phyloP scores from a whole-genome alignment of 2,329 filamentous ascomycete species.

The Talaromyces sp. region DNA sequence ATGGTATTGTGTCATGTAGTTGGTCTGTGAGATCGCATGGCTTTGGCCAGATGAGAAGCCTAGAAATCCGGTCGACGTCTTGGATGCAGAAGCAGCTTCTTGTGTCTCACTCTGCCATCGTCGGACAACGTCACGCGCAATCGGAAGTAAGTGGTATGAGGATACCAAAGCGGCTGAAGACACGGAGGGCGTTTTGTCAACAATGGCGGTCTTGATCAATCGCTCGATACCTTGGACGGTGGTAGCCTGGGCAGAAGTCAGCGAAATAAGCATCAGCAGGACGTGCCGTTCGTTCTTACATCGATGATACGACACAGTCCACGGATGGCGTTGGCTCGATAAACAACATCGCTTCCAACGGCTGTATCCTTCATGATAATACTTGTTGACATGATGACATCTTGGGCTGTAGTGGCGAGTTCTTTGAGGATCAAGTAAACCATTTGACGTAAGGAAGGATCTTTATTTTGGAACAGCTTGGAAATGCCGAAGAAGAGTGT shows the following conservation, averaged over 20 bases:
- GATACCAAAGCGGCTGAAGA: conserved; percentile 94
- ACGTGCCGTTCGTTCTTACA: conserved; percentile 51
- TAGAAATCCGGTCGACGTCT: conserved; percentile 85
- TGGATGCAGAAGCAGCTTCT: conserved; percentile 85
- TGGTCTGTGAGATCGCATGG: conserved; percentile 72
- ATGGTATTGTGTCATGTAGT: conserved; percentile 97
- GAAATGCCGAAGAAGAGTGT: conserved; percentile 98
- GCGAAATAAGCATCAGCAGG: conserved; percentile 20
- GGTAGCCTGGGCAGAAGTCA: conserved; percentile 63
- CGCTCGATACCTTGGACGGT: conserved; percentile 97
- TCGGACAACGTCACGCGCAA: conserved; percentile 89
- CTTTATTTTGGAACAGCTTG: conserved; percentile 99
- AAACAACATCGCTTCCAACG: conserved; percentile 88
- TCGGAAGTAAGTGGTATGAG: conserved; percentile 94
- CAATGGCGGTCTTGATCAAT: conserved; percentile 97
- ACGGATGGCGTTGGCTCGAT: conserved; percentile 91
- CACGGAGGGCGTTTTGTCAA: conserved; percentile 97
- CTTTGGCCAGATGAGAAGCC: conserved; percentile 76
- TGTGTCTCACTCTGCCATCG: conserved; percentile 99
- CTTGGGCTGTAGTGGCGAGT: conserved; percentile 88
- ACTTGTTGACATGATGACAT: conserved; percentile 99
- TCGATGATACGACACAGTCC: conserved; percentile 96
- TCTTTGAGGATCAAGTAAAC: conserved; percentile 98
- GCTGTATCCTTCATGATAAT: conserved; percentile 99
- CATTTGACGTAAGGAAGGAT: conserved; percentile 97